Evolutionary conservation across 2,329 filamentous ascomycete species (phyloP), one percentile per base, ranked within the genome.

Genomic region (Herpotrichia juniperi): DNA sequence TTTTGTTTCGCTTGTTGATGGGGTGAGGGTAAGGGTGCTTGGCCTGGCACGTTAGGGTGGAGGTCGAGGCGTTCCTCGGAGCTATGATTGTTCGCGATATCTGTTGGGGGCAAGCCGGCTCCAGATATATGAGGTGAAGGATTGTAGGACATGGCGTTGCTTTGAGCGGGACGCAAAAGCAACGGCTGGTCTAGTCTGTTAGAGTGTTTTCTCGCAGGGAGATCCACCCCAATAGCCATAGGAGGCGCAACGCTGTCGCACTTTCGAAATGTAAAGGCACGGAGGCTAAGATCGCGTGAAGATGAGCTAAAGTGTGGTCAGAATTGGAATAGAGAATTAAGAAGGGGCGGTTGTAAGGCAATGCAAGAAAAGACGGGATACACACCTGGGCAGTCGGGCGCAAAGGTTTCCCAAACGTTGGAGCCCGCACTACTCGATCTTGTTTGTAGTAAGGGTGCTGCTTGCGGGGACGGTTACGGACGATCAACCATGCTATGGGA

Each of bases 151-250:
- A 74, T 74, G 54, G 67, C 62, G 64, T 60, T 67, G 48, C 56
- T 57, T 47, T 51, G 46, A 52, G 61, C 48, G 43, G 68, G 63
- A 47, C 63, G 66, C 51, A 71, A 58, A 64, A 64, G 64, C 54
- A 69, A 63, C 46, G 67, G 55, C 39, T 67, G 65, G 45, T 72
- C 65, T 63, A 69, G 51, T 61, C 62, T 67, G 54, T 61, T 61
- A 53, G 62, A 60, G 57, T 64, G 65, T 67, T 69, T 70, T 61
- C 65, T 69, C 59, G 62, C 61, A 58, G 66, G 70, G 56, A 64
- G 65, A 50, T 73, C 68, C 53, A 68, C 63, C 57, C 66, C 69
- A 51, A 72, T 66, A 68, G 72, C 72, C 72, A 74, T 74, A 66
- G 61, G 69, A 64, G 61, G 65, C 61, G 60, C 58, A 61, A 57